A percentile compares a stretch with the other conserved stretches of the same genome.
Conservation (phyloP, 2,329 filamentous ascomycete genomes). For the Aspergillus novofumigatus region DNA sequence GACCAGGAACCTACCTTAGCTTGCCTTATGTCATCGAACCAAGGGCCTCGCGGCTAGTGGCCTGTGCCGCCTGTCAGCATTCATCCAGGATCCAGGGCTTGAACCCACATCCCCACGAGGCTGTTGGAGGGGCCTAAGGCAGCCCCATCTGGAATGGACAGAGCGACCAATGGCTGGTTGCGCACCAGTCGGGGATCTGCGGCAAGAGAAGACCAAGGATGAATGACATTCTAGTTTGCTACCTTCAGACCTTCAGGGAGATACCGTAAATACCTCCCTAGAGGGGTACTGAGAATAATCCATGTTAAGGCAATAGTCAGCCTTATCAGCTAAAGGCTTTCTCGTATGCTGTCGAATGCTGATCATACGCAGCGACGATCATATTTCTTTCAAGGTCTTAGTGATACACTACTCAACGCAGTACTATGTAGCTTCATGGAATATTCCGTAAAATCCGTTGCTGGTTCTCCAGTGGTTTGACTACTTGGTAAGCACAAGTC, state of each 20-base stretch:
- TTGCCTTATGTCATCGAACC: background rate
- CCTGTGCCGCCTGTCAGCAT: conserved; percentile 11
- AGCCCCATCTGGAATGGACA: conserved; percentile 10
- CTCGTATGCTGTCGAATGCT: background rate
- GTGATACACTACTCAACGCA: background rate
- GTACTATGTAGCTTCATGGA: no score
- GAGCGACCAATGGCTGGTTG: conserved; percentile 4
- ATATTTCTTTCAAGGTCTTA: background rate
- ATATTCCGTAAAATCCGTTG: no score
- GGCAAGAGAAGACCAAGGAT: conserved; percentile 14
- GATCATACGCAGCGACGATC: background rate
- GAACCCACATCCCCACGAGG: conserved; percentile 23
- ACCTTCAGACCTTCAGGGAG: background rate
- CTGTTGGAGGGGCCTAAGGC: conserved; percentile 11
- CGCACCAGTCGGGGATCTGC: conserved; percentile 12
- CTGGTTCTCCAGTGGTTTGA: no score
- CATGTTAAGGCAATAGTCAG: background rate
- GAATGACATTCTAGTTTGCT: conserved; percentile 1
- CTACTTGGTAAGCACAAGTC: background rate
- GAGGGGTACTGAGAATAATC: background rate
- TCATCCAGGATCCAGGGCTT: conserved; percentile 10
- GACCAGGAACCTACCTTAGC: no score
- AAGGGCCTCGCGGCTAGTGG: conserved; percentile 4
- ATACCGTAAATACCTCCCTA: background rate
- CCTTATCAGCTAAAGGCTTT: background rate